Evolutionary conservation across 2,329 filamentous ascomycete species (phyloP).

Genomic region (Trichoderma gracile): DNA sequence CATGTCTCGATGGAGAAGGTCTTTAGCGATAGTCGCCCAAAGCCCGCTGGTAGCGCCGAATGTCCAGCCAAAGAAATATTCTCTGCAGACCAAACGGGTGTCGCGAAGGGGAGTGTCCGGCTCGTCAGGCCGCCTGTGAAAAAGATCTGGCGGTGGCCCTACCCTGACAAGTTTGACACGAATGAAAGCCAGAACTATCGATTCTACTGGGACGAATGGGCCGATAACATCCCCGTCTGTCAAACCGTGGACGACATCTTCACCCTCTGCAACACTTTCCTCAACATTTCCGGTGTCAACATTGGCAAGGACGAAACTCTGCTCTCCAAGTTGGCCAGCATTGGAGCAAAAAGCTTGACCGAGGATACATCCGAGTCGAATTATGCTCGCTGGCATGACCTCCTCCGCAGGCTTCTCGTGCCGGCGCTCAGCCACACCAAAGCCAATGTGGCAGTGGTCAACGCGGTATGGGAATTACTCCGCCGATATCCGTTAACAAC

Average conservation of each 20-base stretch:
- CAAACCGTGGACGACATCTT: conserved; percentile 90
- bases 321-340: conserved; percentile 78
- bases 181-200: conserved; percentile 78
- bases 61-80: conserved; percentile 49
- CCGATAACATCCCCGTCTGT: conserved; percentile 88
- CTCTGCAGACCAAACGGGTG: conserved; percentile 63
- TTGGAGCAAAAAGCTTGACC: conserved; percentile 73
- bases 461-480: conserved; percentile 83
- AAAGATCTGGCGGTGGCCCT: conserved; percentile 78
- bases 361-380: conserved; percentile 72
- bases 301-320: conserved; percentile 82
- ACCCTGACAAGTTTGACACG: conserved; percentile 73
- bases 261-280: conserved; percentile 76
- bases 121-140: conserved; percentile 60
- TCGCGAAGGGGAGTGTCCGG: conserved; percentile 68
- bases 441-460: conserved; percentile 78
- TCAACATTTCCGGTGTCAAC: conserved; percentile 84
- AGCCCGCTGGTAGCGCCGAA: conserved; percentile 34
- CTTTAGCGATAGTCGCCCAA: conserved; percentile 49
- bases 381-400: conserved; percentile 74
- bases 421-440: conserved; percentile 85
- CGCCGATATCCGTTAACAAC: conserved; percentile 73
- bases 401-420: conserved; percentile 81
- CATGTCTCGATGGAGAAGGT: conserved; percentile 80
- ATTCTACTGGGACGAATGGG: conserved; percentile 98